Evolutionary conservation across 108 stramenopile species (phyloP).

Genomic region (Conticribra guillardii): DNA sequence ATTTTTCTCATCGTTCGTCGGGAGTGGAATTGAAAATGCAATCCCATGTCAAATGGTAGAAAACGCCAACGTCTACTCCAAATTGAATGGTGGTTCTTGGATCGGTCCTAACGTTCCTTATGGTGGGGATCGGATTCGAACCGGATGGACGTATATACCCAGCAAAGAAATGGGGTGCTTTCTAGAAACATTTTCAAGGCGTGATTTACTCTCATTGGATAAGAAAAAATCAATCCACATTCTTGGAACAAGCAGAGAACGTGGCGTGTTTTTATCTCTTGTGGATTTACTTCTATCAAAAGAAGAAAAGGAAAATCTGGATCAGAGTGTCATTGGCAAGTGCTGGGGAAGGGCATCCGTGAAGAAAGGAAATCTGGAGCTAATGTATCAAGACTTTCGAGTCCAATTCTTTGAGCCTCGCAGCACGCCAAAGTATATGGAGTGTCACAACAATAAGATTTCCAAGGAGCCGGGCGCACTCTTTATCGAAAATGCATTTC

Average conservation of each 20-base stretch:
- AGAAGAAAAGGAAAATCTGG: constrained; percentile 24
- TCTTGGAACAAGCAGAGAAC: constrained; percentile 42
- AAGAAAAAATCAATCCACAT: constrained; percentile 38
- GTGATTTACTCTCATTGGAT: constrained; percentile 16
- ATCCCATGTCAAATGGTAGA: constrained; percentile 4
- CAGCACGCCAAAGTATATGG: constrained; percentile 5
- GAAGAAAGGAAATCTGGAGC: constrained; percentile 32
- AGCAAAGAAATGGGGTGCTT: constrained; percentile 37
- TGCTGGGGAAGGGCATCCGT: constrained; percentile 47
- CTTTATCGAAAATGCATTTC: constrained; percentile 40
- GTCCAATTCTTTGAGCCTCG: constrained; percentile 23
- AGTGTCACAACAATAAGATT: constrained; percentile 47
- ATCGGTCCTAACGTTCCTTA: constrained; percentile 25
- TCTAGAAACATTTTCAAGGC: constrained; percentile 22
- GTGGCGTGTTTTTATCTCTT: constrained; percentile 42
- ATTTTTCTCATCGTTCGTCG: constrained; percentile 3
- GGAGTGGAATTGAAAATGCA: constrained; percentile 25
- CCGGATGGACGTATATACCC: constrained; percentile 43
- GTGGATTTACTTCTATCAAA: constrained; percentile 25
- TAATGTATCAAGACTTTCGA: constrained; percentile 48
- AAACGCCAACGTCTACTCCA: constrained; percentile 10
- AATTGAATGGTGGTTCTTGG: constrained; percentile 45
- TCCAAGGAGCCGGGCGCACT: neutral
- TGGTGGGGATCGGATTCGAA: constrained; percentile 22
- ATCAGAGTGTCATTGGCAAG: constrained; percentile 22